A percentile compares a stretch with the other conserved stretches of the same genome.
phyloP scores from a whole-genome alignment of 805 yeast species.

The Candida koratica region DNA sequence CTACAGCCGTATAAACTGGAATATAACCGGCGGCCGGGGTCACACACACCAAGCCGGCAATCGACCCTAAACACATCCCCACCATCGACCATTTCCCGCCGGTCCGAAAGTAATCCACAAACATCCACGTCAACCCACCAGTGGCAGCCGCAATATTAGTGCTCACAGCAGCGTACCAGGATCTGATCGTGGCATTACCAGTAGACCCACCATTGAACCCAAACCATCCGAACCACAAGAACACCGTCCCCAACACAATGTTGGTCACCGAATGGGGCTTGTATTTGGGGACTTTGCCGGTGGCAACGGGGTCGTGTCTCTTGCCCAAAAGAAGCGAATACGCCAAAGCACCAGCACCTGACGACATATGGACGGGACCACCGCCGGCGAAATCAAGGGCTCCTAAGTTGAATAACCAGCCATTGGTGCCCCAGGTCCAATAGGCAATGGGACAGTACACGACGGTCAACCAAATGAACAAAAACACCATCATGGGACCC shows the following conservation, averaged over 20 bases:
- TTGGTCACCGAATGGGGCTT: conserved; percentile 91
- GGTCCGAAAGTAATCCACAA: conserved; percentile 80
- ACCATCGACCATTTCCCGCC: conserved; percentile 91
- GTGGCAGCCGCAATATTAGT: conserved; percentile 91
- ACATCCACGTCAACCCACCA: conserved; percentile 94
- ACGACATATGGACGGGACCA: conserved; percentile 93
- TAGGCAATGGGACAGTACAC: conserved; percentile 95
- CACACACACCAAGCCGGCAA: conserved; percentile 90
- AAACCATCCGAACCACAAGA: conserved; percentile 98
- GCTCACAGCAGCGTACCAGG: conserved; percentile 90
- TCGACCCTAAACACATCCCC: conserved; percentile 90
- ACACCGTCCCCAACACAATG: conserved; percentile 87
- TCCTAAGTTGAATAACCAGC: conserved; percentile 84
- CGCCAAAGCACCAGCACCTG: conserved; percentile 93
- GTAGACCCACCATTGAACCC: conserved; percentile 99
- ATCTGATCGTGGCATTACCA: conserved; percentile 88
- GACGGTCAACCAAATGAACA: conserved; percentile 90
- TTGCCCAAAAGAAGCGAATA: conserved; percentile 90
- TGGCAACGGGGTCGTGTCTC: conserved; percentile 77
- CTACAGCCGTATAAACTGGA: conserved; percentile 83
- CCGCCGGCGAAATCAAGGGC: conserved; percentile 97
- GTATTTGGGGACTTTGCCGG: conserved; percentile 74
- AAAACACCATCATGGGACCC: conserved; percentile 93
- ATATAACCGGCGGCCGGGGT: conserved; percentile 98
- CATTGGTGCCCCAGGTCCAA: conserved; percentile 96